A percentile compares a stretch with the other conserved stretches of the same genome.
Conservation (phyloP, 306 rosid species). For the Leucaena leucocephala region DNA sequence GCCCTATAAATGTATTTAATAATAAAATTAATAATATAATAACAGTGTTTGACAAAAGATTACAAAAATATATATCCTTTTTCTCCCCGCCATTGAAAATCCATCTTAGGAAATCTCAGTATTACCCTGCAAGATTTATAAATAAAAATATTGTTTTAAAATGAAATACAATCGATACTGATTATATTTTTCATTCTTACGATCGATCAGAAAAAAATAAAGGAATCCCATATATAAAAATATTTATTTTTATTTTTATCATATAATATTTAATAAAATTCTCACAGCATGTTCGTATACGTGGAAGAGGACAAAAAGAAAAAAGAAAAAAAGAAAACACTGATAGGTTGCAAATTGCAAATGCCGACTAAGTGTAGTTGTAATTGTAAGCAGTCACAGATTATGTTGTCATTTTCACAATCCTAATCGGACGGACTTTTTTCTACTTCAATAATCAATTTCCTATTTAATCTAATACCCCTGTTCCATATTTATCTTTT, state of each 20-base stretch:
- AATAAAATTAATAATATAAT: neutral
- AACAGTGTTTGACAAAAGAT: neutral
- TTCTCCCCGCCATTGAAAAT: no score
- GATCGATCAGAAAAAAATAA: neutral
- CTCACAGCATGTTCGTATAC: neutral
- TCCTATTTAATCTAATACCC: neutral
- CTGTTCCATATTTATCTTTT: neutral
- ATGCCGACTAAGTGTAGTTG: neutral
- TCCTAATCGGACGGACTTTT: slow-evolving; percentile 13
- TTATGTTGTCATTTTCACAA: neutral
- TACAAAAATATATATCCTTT: neutral
- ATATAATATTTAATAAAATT: neutral
- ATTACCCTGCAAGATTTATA: no score
- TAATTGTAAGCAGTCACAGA: neutral
- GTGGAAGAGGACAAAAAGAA: neutral
- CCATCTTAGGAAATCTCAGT: no score
- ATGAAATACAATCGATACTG: no score
- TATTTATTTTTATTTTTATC: no score
- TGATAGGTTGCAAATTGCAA: slow-evolving; percentile 11
- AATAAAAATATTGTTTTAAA: no score
- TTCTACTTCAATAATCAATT: neutral
- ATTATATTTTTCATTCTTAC: no score
- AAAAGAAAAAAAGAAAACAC: neutral
- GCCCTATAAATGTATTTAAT: neutral
- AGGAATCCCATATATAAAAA: no score